These are phyloP conservation scores for Fomitopsis serialis DNA, from an alignment of 768 basidiomycete species.

Conservation along the genomic window DNA sequence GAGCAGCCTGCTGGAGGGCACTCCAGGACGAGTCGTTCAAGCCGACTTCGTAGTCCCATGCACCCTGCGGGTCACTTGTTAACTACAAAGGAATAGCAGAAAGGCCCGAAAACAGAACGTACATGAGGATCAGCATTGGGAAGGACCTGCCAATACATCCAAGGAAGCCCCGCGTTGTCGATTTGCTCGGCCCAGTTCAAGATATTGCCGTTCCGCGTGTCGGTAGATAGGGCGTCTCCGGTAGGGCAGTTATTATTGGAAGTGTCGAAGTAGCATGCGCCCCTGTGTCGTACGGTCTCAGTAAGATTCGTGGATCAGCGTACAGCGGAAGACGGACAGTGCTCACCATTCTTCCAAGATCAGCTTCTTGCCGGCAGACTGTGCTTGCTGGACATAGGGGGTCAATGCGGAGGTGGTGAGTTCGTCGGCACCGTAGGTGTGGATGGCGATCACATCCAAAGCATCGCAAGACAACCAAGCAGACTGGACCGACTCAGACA, in stretches of 20 bases:
- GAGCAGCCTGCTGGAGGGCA: slow-evolving; percentile 12
- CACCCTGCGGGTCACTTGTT: no score
- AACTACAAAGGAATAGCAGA: no score
- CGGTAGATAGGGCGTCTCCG: slow-evolving; percentile 16
- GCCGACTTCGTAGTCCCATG: slow-evolving; percentile 19
- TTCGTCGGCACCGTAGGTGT: slow-evolving; percentile 31
- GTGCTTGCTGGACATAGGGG: slow-evolving; percentile 24
- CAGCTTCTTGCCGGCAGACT: slow-evolving; percentile 30
- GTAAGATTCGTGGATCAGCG: no score
- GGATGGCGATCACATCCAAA: slow-evolving; percentile 31
- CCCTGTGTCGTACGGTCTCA: slow-evolving; percentile 15
- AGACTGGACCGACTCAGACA: slow-evolving; percentile 22
- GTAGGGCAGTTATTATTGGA: slow-evolving; percentile 24
- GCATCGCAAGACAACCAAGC: slow-evolving; percentile 18
- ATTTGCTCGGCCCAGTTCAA: slow-evolving; percentile 27
- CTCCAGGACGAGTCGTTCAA: slow-evolving; percentile 15
- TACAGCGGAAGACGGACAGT: not conserved
- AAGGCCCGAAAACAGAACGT: slow-evolving; percentile 7
- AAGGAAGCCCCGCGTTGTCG: slow-evolving; percentile 29
- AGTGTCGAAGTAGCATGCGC: slow-evolving; percentile 22
- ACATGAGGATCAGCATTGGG: slow-evolving; percentile 31
- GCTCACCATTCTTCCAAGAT: slow-evolving; percentile 31
- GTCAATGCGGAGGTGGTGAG: slow-evolving; percentile 17
- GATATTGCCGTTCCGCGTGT: slow-evolving; percentile 28
- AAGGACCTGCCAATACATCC: slow-evolving; percentile 34